Conservation (phyloP, 352 stramenopile genomes). For the Phytopythium chamaehyphon region DNA sequence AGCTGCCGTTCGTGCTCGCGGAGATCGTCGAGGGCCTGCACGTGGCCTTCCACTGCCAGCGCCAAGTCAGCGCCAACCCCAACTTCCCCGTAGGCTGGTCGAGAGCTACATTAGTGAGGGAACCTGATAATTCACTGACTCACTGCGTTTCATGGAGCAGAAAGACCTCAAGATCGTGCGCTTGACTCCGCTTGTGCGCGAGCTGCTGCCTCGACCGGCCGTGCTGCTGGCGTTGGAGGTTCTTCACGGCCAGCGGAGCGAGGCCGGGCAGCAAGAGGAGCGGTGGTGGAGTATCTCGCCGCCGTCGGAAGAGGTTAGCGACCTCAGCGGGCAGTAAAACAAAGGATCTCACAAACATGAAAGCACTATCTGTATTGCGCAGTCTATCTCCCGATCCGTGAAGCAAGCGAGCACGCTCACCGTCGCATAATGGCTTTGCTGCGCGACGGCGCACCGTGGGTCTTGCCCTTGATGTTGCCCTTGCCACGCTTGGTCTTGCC, state of each 20-base stretch:
- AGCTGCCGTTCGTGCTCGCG: constrained; percentile 35
- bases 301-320: background rate
- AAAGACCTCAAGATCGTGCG: constrained; percentile 43
- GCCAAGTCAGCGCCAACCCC: constrained; percentile 6
- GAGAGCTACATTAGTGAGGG: constrained; percentile 9
- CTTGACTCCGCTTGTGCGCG: constrained; percentile 33
- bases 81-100: constrained; percentile 8
- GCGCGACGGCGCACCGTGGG: constrained; percentile 70
- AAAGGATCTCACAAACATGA: background rate
- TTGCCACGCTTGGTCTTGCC: constrained; percentile 55
- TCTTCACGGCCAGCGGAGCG: background rate
- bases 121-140: no score
- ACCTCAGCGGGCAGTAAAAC: constrained; percentile 3
- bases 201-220: constrained; percentile 42
- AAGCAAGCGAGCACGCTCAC: constrained; percentile 11
- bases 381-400: background rate
- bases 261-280: background rate
- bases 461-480: constrained; percentile 77
- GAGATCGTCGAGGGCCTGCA: constrained; percentile 47
- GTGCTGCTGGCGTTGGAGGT: constrained; percentile 31
- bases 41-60: constrained; percentile 46
- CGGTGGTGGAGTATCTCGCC: background rate
- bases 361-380: constrained; percentile 1
- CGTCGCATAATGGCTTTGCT: constrained; percentile 80
- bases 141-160: no score